These are phyloP conservation scores for Arxiozyma bovina DNA, from an alignment of 1,139 yeast genomes.

Conservation along the genomic window DNA sequence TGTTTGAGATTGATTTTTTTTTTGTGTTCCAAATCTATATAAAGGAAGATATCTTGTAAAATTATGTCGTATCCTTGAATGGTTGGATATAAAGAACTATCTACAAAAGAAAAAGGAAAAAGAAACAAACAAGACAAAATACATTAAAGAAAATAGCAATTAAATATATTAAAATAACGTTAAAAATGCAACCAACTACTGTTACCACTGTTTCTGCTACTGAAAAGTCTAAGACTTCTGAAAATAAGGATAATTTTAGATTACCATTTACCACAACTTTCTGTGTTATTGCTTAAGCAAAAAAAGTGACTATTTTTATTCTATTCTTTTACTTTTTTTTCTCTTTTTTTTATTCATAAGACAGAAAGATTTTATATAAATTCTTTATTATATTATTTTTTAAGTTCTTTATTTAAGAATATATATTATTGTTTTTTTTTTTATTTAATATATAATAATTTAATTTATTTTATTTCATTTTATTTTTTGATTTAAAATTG, in stretches of 20 bases:
- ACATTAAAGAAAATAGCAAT: background rate
- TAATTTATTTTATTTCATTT: too few species aligned
- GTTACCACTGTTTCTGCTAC: slow-evolving; percentile 16
- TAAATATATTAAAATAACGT: background rate
- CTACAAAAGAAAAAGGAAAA: too few species aligned
- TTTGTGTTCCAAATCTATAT: too few species aligned
- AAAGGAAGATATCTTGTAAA: background rate
- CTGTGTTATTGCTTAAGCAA: slow-evolving; percentile 22
- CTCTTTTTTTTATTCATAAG: too few species aligned
- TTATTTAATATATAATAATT: too few species aligned
- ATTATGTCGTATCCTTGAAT: background rate
- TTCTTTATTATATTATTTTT: too few species aligned
- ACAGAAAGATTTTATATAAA: too few species aligned
- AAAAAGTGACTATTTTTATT: background rate
- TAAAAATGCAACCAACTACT: slow-evolving; percentile 24
- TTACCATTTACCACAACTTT: slow-evolving; percentile 7
- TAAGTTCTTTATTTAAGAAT: background rate
- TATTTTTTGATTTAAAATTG: too few species aligned
- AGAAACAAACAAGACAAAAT: background rate
- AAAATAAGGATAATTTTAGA: slow-evolving; percentile 26
- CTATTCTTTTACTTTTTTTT: slow-evolving; percentile 2
- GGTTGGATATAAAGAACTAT: background rate
- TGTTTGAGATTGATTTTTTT: background rate
- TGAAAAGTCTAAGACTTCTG: slow-evolving; percentile 21
- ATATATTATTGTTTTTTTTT: too few species aligned